Conservation (phyloP, 2,329 filamentous ascomycete species). For the Pseudogymnoascus sp. region DNA sequence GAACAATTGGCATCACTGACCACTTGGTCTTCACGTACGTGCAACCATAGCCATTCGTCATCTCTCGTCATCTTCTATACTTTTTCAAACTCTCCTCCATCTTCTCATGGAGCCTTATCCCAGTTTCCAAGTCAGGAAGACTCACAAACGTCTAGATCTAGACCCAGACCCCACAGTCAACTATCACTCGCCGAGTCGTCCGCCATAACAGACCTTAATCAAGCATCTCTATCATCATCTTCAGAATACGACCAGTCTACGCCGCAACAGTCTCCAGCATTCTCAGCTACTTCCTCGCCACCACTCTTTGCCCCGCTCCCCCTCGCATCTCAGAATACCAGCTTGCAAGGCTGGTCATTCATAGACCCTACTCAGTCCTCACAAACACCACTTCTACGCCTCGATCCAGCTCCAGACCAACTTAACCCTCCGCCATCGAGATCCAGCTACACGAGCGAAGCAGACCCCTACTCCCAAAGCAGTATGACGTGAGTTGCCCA, state of each 20-base stretch:
- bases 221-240: not conserved
- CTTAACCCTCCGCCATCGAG: not conserved
- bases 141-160: conserved; percentile 9
- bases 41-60: conserved; percentile 8
- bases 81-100: not conserved
- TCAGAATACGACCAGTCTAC: not conserved
- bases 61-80: conserved; percentile 6
- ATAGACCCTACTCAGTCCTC: not conserved
- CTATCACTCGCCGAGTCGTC: not conserved
- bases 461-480: not conserved
- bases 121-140: conserved; percentile 6
- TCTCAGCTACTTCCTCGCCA: not conserved
- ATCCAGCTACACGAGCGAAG: not conserved
- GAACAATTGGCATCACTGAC: not conserved
- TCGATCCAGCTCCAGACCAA: not conserved
- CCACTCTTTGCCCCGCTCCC: not conserved
- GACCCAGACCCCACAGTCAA: not conserved
- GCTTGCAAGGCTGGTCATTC: conserved; percentile 5
- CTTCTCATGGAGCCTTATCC: conserved; percentile 5
- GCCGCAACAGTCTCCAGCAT: not conserved
- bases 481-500: conserved; percentile 8
- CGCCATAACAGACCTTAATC: not conserved
- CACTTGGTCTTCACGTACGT: conserved; percentile 5
- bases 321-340: not conserved
- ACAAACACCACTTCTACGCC: not conserved